Base-by-base conservation (phyloP, 441 rosid genomes). In the Geranium incanum region DNA sequence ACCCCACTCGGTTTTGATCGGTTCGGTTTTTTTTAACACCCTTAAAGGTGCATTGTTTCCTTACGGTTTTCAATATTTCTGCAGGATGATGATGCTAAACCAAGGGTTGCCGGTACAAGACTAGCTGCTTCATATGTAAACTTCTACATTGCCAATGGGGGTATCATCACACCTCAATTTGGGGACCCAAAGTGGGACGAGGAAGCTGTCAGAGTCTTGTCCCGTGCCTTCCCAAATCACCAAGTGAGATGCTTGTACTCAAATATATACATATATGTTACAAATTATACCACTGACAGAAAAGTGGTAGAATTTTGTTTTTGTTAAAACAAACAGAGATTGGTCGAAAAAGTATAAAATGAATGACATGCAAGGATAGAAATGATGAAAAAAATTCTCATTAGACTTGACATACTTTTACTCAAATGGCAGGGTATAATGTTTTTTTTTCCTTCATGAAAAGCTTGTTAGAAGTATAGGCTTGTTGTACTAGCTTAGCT, bases 71-170 rank as follows among this genome's bases (percentile, higher is more conserved):
- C 19, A 55, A 55, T 55, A 19, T 55, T 68, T 48, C 36, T 5
- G 69, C 89, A 89, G 96, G 92, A 81, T 39, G 86, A 86, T 70
- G 91, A 89, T 21, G 96, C 85, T 33, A 87, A 81, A 80, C 78
- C 93, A 18, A 85, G 99, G 79, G 76, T 70, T 57, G 71, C 95
- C 1, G 90, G 87, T 7, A 90, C 92, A 65, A 87, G 98, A 86
- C 93, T 95, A 12, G 99, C 98, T 70, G 91, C 92, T 43, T 90
- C 98, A 0, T 95, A 90, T 59, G 86, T 84, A 70, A 95, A 90
- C 75, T 95, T 95, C 82, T 95, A 95, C 69, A 87, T 95, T 23
- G 91, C 85, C 9, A 92, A 90, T 74, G 93, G 94, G 77, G 96
- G 85, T 68, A 82, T 95, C 71, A 87, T 95, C 28, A 73, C 72